Base-by-base conservation (phyloP, 352 stramenopile genomes). In the Phytophthora multivora region DNA sequence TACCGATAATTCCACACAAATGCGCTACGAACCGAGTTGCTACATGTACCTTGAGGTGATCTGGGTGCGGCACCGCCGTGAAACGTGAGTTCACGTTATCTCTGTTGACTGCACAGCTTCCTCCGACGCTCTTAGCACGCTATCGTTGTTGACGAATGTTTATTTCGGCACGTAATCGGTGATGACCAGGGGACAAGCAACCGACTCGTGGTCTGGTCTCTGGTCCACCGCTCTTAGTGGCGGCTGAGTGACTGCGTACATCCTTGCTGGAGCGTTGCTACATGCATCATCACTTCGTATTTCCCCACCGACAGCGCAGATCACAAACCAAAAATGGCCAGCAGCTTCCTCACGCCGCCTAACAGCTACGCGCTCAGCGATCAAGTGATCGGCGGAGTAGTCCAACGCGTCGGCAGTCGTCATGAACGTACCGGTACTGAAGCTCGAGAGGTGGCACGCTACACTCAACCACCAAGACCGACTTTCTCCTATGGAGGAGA, bases 51-150 rank as follows among this genome's bases (percentile, higher is more conserved):
- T 56, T 28, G 33, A 56, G 21, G 21, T 23, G 35, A 55, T 26
- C 35, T 13, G 8, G 8, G 15, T 38, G 15, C 16, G 10, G 25
- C 15, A 30, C 5, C n/a, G 35, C 6, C 26, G 7, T 40, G 35
- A 48, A 59, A 59, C 51, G 51, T 49, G 51, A 42, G 8, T 39
- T 49, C 51, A 59, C 39, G 51, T 59, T 59, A 59, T 59, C 51
- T 16, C 51, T 50, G 39, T 49, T 40, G 35, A 40, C 35, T 18
- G 12, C 35, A 1, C 11, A 16, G 12, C 10, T 13, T 40, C 39
- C 35, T 31, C 7, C 42, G 45, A 16, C 25, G 3, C 10, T 39
- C 30, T 28, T 6, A 21, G 51, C 51, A 59, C 52, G 52, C 52
- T 19, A 60, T 60, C 52, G 40, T 11, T 46, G 52, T 60, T 60